Percentiles rank a stretch among this genome's conserved stretches.
Conservation (phyloP, 108 stramenopile species). For the Mediolabrus comicus region DNA sequence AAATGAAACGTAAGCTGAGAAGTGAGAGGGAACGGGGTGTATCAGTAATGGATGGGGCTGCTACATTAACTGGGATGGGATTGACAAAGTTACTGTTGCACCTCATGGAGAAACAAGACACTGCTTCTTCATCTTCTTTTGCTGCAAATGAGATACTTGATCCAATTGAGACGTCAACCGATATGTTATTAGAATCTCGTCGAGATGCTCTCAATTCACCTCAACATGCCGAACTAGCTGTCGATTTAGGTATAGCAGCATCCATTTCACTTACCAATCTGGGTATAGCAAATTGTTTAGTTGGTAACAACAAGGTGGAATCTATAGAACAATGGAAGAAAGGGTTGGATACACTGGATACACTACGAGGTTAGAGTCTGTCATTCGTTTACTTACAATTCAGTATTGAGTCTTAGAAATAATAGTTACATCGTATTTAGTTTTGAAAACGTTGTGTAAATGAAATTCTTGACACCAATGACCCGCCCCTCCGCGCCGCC, state of each 20-base stretch:
- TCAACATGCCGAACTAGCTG: constrained; percentile 19
- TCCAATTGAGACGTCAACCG: constrained; percentile 33
- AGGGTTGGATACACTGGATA: constrained; percentile 28
- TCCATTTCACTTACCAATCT: constrained; percentile 37
- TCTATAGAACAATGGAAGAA: constrained; percentile 22
- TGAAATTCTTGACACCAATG: too few species aligned
- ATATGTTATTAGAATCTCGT: constrained; percentile 42
- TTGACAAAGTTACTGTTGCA: constrained; percentile 18
- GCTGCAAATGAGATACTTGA: constrained; percentile 27
- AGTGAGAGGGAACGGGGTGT: background rate
- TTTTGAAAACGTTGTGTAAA: too few species aligned
- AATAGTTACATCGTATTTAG: too few species aligned
- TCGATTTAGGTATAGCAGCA: constrained; percentile 40
- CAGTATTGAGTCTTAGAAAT: too few species aligned
- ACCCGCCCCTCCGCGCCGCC: too few species aligned
- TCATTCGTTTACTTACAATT: too few species aligned
- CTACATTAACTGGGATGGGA: constrained; percentile 38
- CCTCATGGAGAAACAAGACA: background rate
- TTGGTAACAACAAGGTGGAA: background rate
- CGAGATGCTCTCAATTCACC: constrained; percentile 28
- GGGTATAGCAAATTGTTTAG: constrained; percentile 16
- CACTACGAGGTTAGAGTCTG: constrained; percentile 12
- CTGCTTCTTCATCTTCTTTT: too few species aligned
- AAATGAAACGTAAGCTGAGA: constrained; percentile 7
- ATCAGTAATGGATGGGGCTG: constrained; percentile 41